phyloP scores from a whole-genome alignment of 345 rosid species.

The Triadica sebifera region DNA sequence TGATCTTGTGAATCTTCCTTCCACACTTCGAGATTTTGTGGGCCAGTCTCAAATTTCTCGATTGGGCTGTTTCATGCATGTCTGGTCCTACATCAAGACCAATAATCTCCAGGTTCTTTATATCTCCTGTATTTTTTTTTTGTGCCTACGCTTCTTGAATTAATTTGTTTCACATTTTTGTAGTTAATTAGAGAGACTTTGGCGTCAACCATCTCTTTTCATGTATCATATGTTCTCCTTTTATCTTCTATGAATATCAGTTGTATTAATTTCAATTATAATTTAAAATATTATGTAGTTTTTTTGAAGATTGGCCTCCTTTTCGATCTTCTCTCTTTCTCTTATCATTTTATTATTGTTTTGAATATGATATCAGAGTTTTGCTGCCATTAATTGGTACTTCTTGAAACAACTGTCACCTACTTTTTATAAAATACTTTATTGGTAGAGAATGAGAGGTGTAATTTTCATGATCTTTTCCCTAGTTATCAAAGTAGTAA shows the following conservation, averaged over 20 bases:
- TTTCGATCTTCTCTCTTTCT: background rate
- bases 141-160: background rate
- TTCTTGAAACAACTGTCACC: background rate
- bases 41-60: conserved; percentile 92
- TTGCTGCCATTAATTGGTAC: background rate
- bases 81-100: conserved; percentile 87
- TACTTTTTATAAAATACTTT: background rate
- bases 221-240: background rate
- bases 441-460: background rate
- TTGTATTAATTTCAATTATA: background rate
- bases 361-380: background rate
- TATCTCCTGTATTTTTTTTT: background rate
- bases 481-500: background rate
- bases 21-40: conserved; percentile 72
- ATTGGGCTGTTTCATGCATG: conserved; percentile 80
- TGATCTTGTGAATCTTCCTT: conserved; percentile 89
- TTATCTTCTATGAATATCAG: background rate
- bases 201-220: background rate
- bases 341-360: background rate
- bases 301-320: background rate
- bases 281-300: background rate
- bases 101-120: conserved; percentile 73
- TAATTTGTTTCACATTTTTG: background rate
- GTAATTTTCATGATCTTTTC: background rate
- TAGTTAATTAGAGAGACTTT: background rate